Conservation (phyloP, 805 yeast genomes). For the Nakazawaea wickerhamii region DNA sequence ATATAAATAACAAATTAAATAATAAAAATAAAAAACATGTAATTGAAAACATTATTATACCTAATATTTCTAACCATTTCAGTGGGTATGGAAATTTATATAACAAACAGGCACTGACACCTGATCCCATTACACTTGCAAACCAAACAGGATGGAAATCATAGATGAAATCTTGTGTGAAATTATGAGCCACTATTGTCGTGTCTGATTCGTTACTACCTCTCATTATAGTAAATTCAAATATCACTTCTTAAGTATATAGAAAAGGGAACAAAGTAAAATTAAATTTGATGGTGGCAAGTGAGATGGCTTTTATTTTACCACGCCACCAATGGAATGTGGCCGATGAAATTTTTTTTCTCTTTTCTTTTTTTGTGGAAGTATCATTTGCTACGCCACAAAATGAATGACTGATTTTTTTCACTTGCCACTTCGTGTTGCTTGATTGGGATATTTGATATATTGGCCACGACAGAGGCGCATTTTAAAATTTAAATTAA, state of each 20-base stretch:
- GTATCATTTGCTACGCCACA: no score
- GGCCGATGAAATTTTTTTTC: neutral
- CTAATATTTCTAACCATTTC: slow-evolving; percentile 7
- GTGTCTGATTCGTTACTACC: neutral
- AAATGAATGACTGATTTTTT: no score
- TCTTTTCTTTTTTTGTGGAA: no score
- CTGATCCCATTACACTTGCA: slow-evolving; percentile 81
- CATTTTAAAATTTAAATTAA: no score
- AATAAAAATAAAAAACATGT: slow-evolving; percentile 2
- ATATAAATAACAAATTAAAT: slow-evolving; percentile 1
- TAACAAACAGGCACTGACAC: slow-evolving; percentile 60
- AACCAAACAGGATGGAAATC: slow-evolving; percentile 52
- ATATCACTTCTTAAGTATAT: no score
- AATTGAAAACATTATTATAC: slow-evolving; percentile 5
- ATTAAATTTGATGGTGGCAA: neutral
- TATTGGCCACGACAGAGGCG: no score
- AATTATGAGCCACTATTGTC: neutral
- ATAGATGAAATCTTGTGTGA: slow-evolving; percentile 12
- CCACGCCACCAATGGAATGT: no score
- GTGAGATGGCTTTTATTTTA: neutral
- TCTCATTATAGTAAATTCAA: no score
- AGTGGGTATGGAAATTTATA: slow-evolving; percentile 47
- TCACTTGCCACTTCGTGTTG: no score
- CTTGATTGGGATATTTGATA: no score
- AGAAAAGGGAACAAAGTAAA: neutral